Percentiles rank a stretch among this genome's conserved stretches.
Conservation (phyloP, 2,329 filamentous ascomycete genomes). For the Cryphonectria nitschkei region DNA sequence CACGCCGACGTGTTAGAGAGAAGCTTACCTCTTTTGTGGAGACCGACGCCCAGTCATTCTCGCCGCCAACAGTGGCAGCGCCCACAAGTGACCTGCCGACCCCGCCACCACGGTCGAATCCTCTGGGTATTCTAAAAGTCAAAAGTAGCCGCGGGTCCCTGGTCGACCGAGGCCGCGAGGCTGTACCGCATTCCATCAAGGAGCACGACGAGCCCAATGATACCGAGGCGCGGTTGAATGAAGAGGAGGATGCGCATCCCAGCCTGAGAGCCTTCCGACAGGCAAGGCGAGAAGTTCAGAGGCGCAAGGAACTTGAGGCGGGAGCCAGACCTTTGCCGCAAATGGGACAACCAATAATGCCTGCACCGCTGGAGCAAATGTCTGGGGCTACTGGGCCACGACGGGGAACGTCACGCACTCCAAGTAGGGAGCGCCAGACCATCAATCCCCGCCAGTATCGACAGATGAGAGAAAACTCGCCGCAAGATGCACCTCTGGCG, state of each 20-base stretch:
- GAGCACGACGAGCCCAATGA: constrained; percentile 58
- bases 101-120: constrained; percentile 51
- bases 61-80: constrained; percentile 39
- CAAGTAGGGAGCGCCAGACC: constrained; percentile 49
- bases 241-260: constrained; percentile 49
- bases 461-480: constrained; percentile 48
- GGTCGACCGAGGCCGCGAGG: constrained; percentile 46
- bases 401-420: constrained; percentile 38
- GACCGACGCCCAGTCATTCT: constrained; percentile 55
- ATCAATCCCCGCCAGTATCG: constrained; percentile 48
- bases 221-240: constrained; percentile 32
- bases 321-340: constrained; percentile 43
- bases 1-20: constrained; percentile 73
- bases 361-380: constrained; percentile 11
- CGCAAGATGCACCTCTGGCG: constrained; percentile 33
- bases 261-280: constrained; percentile 62
- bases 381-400: constrained; percentile 17
- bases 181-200: constrained; percentile 61
- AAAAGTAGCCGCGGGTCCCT: constrained; percentile 61
- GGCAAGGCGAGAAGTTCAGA: constrained; percentile 60
- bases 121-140: constrained; percentile 65
- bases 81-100: constrained; percentile 39
- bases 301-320: constrained; percentile 56
- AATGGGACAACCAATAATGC: constrained; percentile 4
- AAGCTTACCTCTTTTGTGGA: constrained; percentile 72